Base-by-base conservation (phyloP, 2,329 filamentous ascomycete species). In the Cryphonectria japonica region DNA sequence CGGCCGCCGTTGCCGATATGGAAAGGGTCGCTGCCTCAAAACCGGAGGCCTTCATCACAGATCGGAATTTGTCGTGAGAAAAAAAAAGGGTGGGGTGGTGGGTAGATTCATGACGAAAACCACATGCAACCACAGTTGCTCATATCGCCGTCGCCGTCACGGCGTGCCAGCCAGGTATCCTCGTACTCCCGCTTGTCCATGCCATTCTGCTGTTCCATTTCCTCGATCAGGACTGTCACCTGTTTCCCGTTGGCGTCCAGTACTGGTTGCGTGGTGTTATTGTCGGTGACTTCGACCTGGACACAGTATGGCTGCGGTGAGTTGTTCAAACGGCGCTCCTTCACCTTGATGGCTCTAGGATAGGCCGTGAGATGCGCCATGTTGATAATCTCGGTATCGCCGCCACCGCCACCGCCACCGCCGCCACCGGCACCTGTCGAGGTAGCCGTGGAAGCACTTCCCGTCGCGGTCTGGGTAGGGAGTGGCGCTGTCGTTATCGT, bases 81-180 rank as follows among this genome's bases (percentile, higher is more conserved):
- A 29, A 50, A 22, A 52, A 11, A 39, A 39, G n/a, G 41, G 13
- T 19, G 7, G 19, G 46, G 16, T 7, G 43, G 37, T 9, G 37
- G 37, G 0, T 50, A 52, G 60, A 65, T 74, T 82, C 75, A 87
- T 68, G 80, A 83, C 64, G 83, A 79, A 79, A 82, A 86, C 86
- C 86, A 88, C 74, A 86, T 80, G 73, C 86, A 88, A 11, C 84
- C 85, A 69, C 86, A 88, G 50, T 84, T 80, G 69, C 84, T 87
- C 69, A 87, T 78, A 65, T 86, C 82, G 32, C 76, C 72, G 34
- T 72, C 73, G 37, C 67, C 71, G 32, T 74, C 76, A 39, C 77
- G 75, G 19, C 71, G 57, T 32, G 67, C 70, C 34, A 73, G 3
- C 2, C 43, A 32, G 75, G 69, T 29, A n/a, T 65, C 19, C 9